phyloP scores from a whole-genome alignment of 2,329 filamentous ascomycete genomes.

The Monilinia polystroma region DNA sequence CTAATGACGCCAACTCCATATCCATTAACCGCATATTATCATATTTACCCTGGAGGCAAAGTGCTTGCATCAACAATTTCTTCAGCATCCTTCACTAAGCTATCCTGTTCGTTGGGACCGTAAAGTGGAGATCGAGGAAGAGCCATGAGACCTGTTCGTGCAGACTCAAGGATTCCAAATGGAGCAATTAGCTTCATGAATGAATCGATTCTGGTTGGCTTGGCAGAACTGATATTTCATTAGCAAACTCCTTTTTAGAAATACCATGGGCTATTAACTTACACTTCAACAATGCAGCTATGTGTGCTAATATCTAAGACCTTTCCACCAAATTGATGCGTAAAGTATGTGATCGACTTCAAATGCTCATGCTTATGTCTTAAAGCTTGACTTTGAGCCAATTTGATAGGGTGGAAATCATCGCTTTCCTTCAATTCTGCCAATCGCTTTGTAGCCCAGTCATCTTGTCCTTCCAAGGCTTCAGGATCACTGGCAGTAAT shows the following conservation, averaged over 20 bases:
- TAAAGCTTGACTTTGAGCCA: constrained; percentile 83
- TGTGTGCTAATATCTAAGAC: constrained; percentile 96
- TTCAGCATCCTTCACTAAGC: constrained; percentile 76
- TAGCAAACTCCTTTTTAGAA: neutral
- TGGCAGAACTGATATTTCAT: constrained; percentile 61
- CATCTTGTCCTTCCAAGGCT: constrained; percentile 43
- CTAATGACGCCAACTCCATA: constrained; percentile 32
- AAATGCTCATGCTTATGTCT: constrained; percentile 97
- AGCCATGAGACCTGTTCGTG: constrained; percentile 94
- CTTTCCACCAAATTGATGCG: constrained; percentile 97
- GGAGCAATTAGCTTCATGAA: constrained; percentile 95
- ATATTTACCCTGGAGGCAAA: constrained; percentile 77
- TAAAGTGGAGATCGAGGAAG: constrained; percentile 88
- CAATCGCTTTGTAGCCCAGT: constrained; percentile 40
- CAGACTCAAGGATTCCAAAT: constrained; percentile 95
- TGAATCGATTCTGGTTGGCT: constrained; percentile 89
- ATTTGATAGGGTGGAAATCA: constrained; percentile 87
- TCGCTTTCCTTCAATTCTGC: constrained; percentile 32
- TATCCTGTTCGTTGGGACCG: constrained; percentile 65
- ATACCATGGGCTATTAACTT: constrained; percentile 45
- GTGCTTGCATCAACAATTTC: constrained; percentile 94
- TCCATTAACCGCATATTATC: constrained; percentile 27
- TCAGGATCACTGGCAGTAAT: constrained; percentile 57
- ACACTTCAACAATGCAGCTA: constrained; percentile 98
- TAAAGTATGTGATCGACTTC: constrained; percentile 91